Evolutionary conservation across 1,139 yeast species (phyloP), one percentile per base, ranked within the genome.

Genomic region (Sugiyamaella castrensis): DNA sequence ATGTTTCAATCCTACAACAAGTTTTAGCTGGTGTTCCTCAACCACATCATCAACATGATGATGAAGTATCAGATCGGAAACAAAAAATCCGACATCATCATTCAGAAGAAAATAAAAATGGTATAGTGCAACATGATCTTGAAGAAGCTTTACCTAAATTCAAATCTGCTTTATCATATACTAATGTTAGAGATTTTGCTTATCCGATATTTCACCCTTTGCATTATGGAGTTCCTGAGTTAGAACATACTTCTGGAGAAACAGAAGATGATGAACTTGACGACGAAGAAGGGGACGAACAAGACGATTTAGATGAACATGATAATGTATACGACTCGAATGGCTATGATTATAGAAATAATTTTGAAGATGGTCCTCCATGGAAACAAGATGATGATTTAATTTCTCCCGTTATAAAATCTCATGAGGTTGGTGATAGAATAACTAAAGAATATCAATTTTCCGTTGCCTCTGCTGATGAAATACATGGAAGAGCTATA

Each of bases 121-220:
- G 24, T 5, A 26, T 35, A 10, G 46, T 42, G n/a, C 37, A 42
- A 29, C 46, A 42, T 15, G 46, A 42, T 28, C 24, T 42, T 12
- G 46, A 42, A 42, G 41, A 37, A 8, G 37, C 5, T 19, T 19
- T 48, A 8, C 36, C 51, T 8, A 32, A 48, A 16, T 48, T 48
- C 41, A 27, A 33, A 12, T 48, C 51, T 3, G 48, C 73, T 24
- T 57, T 68, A 28, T 54, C 62, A 15, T 68, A 60, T 48, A 59
- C 78, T 26, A 73, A 77, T 19, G 82, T 86, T 24, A 80, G 80
- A 56, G 97, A 89, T 65, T 89, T 79, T 71, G 97, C 91, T 32
- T 89, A 89, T 63, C 79, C 79, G 4, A 73, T 71, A 16, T 68
- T 74, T 35, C 81, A 86, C 57, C 89, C 91, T 1, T 69, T 85